Evolutionary conservation across 1,139 yeast species (phyloP).

Genomic region (Yamadazyma pseudoaaseri): DNA sequence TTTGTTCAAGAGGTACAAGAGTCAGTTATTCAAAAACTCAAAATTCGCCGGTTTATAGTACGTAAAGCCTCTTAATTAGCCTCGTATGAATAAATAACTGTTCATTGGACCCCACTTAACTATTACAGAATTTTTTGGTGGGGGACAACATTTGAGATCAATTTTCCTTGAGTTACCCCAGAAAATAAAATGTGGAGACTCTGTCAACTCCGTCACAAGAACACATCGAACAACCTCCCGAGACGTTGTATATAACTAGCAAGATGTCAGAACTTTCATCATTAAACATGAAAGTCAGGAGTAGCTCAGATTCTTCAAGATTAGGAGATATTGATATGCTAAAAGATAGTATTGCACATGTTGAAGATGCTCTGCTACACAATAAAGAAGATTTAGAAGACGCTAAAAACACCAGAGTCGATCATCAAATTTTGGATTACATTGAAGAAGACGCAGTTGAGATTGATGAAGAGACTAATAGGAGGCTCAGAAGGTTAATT

Average conservation of each 20-base stretch:
- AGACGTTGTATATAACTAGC: too few relatives aligned
- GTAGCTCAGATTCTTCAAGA: conserved; percentile 5
- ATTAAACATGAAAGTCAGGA: conserved; percentile 1
- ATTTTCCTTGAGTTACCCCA: too few relatives aligned
- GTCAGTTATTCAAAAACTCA: conserved; percentile 12
- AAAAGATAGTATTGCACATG: conserved; percentile 13
- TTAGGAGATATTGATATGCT: conserved; percentile 10
- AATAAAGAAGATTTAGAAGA: conserved; percentile 4
- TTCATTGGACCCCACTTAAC: too few relatives aligned
- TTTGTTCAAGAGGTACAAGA: conserved; percentile 2
- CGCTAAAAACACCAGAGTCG: conserved; percentile 12
- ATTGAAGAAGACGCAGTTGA: conserved; percentile 20
- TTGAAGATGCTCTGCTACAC: conserved; percentile 11
- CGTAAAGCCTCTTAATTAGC: too few relatives aligned
- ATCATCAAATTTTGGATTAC: conserved; percentile 20
- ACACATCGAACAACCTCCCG: too few relatives aligned
- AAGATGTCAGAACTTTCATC: too few relatives aligned
- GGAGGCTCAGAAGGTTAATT: conserved; percentile 18
- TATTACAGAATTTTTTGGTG: too few relatives aligned
- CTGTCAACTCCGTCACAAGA: too few relatives aligned
- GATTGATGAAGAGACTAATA: conserved; percentile 22
- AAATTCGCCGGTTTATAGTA: conserved; percentile 8
- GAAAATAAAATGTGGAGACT: too few relatives aligned
- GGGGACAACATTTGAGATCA: too few relatives aligned
- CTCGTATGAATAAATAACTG: too few relatives aligned